These are phyloP conservation scores for Silene vulgaris DNA, from an alignment of 179 eudicot genomes.

Conservation along the genomic window DNA sequence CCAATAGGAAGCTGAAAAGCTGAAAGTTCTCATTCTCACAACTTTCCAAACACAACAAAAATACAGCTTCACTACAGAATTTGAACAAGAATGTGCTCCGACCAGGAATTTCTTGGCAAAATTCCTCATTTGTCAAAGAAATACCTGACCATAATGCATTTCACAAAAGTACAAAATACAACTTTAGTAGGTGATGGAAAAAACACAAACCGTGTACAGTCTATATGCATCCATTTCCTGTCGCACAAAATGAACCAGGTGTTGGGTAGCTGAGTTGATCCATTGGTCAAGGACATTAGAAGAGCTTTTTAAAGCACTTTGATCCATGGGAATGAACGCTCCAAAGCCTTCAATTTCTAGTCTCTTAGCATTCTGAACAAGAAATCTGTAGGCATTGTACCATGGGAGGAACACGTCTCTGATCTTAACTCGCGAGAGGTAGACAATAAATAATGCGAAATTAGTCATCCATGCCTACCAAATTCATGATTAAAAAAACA, in stretches of 20 bases:
- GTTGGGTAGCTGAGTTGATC: constrained; percentile 93
- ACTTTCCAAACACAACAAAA: background rate
- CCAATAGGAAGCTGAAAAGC: background rate
- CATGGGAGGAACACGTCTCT: constrained; percentile 96
- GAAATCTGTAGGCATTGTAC: constrained; percentile 98
- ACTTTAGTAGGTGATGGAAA: background rate
- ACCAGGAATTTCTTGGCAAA: background rate
- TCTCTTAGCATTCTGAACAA: constrained; percentile 93
- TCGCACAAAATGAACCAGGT: constrained; percentile 85
- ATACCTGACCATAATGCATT: background rate
- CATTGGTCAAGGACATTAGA: constrained; percentile 98
- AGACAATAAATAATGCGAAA: background rate
- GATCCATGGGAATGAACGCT: constrained; percentile 60
- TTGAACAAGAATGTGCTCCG: background rate
- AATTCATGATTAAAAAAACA: constrained; percentile 11
- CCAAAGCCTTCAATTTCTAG: constrained; percentile 83
- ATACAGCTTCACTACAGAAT: background rate
- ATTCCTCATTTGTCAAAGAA: background rate
- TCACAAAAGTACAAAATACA: background rate
- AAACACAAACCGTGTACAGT: constrained; percentile 64
- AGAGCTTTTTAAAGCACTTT: constrained; percentile 50
- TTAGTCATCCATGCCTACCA: background rate
- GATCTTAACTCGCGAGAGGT: constrained; percentile 43
- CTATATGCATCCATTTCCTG: constrained; percentile 96
- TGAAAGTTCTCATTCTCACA: background rate